Evolutionary conservation across 1,284 basidiomycete genomes (phyloP), one percentile per base, ranked within the genome.

Genomic region (Rhizoctonia solani): DNA sequence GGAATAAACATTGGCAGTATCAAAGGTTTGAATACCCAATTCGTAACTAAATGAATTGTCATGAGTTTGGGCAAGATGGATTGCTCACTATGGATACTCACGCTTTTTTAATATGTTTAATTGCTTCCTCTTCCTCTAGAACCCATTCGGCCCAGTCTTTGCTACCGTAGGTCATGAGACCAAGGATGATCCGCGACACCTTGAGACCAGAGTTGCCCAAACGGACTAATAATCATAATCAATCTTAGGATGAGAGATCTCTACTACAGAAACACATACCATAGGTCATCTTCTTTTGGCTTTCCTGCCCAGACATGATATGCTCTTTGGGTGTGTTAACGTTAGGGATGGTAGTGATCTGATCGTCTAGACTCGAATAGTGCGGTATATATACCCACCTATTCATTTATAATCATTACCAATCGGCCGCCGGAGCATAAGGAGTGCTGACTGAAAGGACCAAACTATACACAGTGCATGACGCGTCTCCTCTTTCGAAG

Each of bases 11-110:
- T 83, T 78, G 30, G 82, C 82, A 0, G 82, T 83, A 71, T 84
- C 83, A 67, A 83, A 84, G 0, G 82, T 83, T 74, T 81, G 77
- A 70, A 84, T 83, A 3, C 83, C 82, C 16, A 74, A 69, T 5
- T 80, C 78, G 69, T 78, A 75, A 9, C 37, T 74, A n/a, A 21
- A 34, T 32, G 32, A 50, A 21, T 27, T 44, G 14, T 42, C 23
- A 21, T 29, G 27, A 11, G 44, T 25, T 34, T 34, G n/a, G 27
- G n/a, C 13, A 32, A 42, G 19, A 65, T 21, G 47, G 19, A 54
- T 34, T 21, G 32, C 9, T 5, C 9, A 56, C n/a, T 14, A 34
- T 29, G 27, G 16, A 37, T 23, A 59, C 71, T 66, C 73, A 77
- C 19, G 76, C 76, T 53, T 70, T 72, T 55, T 74, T 73, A 71